A percentile compares a stretch with the other conserved stretches of the same genome.
Conservation (phyloP, 495 filamentous ascomycete genomes). For the Melanomma pulvis-pyrius region DNA sequence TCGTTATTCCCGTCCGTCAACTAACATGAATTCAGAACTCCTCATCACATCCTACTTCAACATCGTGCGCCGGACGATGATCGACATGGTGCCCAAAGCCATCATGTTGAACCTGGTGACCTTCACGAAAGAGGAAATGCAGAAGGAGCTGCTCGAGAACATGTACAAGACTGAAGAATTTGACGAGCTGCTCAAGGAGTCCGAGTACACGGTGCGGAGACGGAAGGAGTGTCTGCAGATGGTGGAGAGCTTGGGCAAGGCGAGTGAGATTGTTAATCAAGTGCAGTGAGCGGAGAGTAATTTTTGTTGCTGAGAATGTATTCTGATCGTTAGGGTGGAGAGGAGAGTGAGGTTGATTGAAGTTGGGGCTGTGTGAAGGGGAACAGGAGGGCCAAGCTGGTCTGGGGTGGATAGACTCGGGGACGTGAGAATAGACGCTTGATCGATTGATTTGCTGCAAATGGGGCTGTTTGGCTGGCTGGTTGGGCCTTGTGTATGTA, state of each 20-base stretch:
- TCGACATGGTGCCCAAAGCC: conserved; percentile 99
- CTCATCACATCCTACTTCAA: conserved; percentile 97
- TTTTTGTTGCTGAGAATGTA: not conserved
- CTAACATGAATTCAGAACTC: conserved; percentile 62
- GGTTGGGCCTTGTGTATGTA: not conserved
- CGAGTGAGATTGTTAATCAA: conserved; percentile 95
- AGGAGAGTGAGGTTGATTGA: not conserved
- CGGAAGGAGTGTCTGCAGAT: conserved; percentile 99
- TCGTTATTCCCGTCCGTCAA: conserved; percentile 21
- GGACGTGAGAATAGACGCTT: not conserved
- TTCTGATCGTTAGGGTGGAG: not conserved
- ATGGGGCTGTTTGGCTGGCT: not conserved
- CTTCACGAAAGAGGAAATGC: conserved; percentile 98
- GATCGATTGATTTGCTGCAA: not conserved
- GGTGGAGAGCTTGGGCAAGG: conserved; percentile 87
- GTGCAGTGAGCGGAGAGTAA: conserved; percentile 67
- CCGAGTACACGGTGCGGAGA: conserved; percentile 91
- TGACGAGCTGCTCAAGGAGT: conserved; percentile 95
- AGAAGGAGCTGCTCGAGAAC: conserved; percentile 94
- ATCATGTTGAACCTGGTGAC: conserved; percentile 97
- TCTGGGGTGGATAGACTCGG: not conserved
- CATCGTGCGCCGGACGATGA: conserved; percentile 97
- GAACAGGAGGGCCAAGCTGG: not conserved
- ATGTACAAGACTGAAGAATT: conserved; percentile 91
- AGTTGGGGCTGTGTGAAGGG: not conserved